These are phyloP conservation scores for Lachancea mirantina DNA, from an alignment of 805 yeast genomes.

Conservation along the genomic window DNA sequence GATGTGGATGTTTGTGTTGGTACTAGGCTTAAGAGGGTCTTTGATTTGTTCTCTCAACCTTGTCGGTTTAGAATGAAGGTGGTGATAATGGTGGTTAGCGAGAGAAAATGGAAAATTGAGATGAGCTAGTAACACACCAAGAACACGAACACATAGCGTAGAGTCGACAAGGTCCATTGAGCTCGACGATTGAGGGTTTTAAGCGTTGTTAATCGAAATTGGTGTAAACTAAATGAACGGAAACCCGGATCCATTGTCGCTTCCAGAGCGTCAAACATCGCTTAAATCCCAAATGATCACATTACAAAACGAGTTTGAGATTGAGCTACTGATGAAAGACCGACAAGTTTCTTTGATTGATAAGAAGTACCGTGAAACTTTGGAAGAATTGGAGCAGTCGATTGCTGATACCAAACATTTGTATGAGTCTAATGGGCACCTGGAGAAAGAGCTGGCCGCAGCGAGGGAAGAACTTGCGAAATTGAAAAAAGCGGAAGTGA, in stretches of 20 bases:
- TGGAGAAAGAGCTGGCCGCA: constrained; percentile 14
- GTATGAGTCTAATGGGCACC: constrained; percentile 29
- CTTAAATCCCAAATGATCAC: constrained; percentile 34
- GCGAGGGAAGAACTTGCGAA: constrained; percentile 20
- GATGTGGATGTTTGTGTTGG: too few species aligned
- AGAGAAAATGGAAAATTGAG: too few species aligned
- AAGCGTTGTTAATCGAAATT: too few species aligned
- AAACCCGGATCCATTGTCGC: constrained; percentile 33
- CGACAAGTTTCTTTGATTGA: constrained; percentile 20
- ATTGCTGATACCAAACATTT: constrained; percentile 31
- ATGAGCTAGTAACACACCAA: too few species aligned
- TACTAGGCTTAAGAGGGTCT: background rate
- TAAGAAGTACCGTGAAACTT: constrained; percentile 29
- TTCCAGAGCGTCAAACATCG: constrained; percentile 28
- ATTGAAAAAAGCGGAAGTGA: constrained; percentile 20
- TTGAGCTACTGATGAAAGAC: constrained; percentile 20
- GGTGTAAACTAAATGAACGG: constrained; percentile 12
- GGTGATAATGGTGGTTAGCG: too few species aligned
- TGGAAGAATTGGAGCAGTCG: constrained; percentile 29
- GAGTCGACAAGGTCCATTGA: too few species aligned
- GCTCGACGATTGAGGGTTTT: too few species aligned
- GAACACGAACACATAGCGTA: too few species aligned
- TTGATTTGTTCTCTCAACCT: background rate
- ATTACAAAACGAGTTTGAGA: constrained; percentile 35
- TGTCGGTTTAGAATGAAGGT: too few species aligned